Evolutionary conservation across 2,329 filamentous ascomycete species (phyloP), one percentile per base, ranked within the genome.

Genomic region (Phoma sp.): DNA sequence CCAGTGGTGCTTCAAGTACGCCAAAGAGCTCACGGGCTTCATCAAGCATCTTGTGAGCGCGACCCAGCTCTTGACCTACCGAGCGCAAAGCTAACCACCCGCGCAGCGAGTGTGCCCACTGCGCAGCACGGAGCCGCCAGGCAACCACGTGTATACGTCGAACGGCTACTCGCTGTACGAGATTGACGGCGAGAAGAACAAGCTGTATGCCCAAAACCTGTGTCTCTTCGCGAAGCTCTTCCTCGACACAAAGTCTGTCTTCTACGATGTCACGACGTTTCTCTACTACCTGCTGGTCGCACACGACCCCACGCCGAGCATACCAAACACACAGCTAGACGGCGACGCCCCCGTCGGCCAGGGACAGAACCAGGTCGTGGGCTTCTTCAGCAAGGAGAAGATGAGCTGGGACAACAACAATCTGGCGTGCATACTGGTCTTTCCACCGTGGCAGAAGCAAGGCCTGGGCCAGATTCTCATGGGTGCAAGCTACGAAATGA

Each of bases 341-440:
- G 37, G 37, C 2, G 59, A 59, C 17, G 44, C 49, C 13, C 43
- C 40, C 2, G 10, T 40, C 2, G 37, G 15, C 3, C 53, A 58
- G 17, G 31, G n/a, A 1, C 53, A 58, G 17, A 60, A 64, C 3
- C 86, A 88, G 69, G 88, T 97, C 27, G 85, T 94, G 1, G 95
- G 95, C n/a, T 98, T 98, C 82, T 99, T 98, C 80, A 96, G 91
- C 61, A 98, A 99, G 74, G 95, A 99, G 76, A 98, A 98, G 75
- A 90, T 97, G 82, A 96, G 92, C 3, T 99, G 95, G 94, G 95
- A 99, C 70, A 93, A 94, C 69, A 98, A 99, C 76, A 99, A 98
- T 64, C 83, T 99, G 5, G 95, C 95, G 1, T 99, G 95, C 73
- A 99, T 99, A 65, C 82, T 98, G 6, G 85, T 98, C 15, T 98